Evolutionary conservation across 768 basidiomycete species (phyloP).

Genomic region (Boletus barrowsii): DNA sequence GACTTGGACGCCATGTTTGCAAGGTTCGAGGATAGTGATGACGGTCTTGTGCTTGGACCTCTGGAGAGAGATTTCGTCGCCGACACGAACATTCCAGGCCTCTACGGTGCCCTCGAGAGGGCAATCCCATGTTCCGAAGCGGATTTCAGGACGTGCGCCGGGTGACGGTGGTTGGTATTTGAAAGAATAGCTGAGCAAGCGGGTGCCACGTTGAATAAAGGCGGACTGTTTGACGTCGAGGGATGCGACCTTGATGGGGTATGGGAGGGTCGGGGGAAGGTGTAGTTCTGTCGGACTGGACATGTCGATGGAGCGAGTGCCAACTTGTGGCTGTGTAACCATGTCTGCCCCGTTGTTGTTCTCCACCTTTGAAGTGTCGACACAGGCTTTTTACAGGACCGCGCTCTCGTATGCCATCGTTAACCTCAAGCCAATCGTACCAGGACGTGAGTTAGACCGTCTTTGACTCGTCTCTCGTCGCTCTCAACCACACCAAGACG

Average conservation of each 20-base stretch:
- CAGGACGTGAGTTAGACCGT: conserved; percentile 71
- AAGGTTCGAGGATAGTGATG: conserved; percentile 80
- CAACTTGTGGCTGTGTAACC: conserved; percentile 20
- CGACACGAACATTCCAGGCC: conserved; percentile 64
- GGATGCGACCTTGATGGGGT: conserved; percentile 78
- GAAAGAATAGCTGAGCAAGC: conserved; percentile 84
- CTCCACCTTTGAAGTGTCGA: conserved; percentile 76
- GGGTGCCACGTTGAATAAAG: conserved; percentile 64
- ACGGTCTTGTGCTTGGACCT: conserved; percentile 59
- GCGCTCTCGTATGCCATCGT: conserved; percentile 80
- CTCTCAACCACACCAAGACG: conserved; percentile 41
- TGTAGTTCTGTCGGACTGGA: conserved; percentile 69
- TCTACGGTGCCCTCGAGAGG: conserved; percentile 77
- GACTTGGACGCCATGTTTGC: conserved; percentile 92
- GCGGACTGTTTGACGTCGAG: conserved; percentile 49
- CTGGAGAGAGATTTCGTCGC: conserved; percentile 60
- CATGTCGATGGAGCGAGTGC: conserved; percentile 29
- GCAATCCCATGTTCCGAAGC: conserved; percentile 90
- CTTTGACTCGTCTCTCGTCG: no score
- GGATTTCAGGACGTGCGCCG: conserved; percentile 54
- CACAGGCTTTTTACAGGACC: conserved; percentile 70
- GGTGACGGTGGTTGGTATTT: conserved; percentile 48
- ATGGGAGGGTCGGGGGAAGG: conserved; percentile 77
- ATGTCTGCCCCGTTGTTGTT: conserved; percentile 48
- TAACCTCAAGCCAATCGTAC: conserved; percentile 91